phyloP scores from a whole-genome alignment of 768 basidiomycete species.

The Leccinum aurantiacum region DNA sequence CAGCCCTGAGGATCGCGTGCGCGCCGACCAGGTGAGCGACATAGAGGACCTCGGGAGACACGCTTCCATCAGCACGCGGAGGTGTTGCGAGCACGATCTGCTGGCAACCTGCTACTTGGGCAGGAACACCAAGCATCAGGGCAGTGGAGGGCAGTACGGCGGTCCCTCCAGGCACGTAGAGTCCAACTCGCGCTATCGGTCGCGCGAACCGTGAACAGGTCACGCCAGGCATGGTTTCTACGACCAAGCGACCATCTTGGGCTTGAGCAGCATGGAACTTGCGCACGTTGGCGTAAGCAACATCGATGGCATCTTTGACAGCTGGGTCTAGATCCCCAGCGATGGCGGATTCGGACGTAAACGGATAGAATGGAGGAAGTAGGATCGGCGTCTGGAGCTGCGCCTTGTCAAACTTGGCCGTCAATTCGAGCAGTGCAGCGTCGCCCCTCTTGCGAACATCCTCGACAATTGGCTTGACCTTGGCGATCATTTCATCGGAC shows the following conservation, averaged over 20 bases:
- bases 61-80: conserved; percentile 87
- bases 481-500: conserved; percentile 59
- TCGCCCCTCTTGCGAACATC: conserved; percentile 85
- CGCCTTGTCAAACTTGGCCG: conserved; percentile 91
- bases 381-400: conserved; percentile 66
- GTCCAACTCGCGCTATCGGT: conserved; percentile 92
- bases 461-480: conserved; percentile 93
- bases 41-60: conserved; percentile 97
- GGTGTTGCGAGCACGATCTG: conserved; percentile 94
- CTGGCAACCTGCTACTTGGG: conserved; percentile 93
- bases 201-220: conserved; percentile 93
- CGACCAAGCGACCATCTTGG: conserved; percentile 65
- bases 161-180: conserved; percentile 97
- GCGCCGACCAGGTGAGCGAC: conserved; percentile 91
- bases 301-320: conserved; percentile 81
- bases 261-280: conserved; percentile 90
- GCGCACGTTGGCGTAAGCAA: conserved; percentile 87
- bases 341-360: conserved; percentile 39
- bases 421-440: conserved; percentile 79
- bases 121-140: conserved; percentile 96
- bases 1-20: conserved; percentile 87
- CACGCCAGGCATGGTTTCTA: conserved; percentile 98
- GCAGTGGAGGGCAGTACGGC: conserved; percentile 96
- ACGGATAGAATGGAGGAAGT: conserved; percentile 68
- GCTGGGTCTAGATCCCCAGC: conserved; percentile 57